A percentile compares a stretch with the other conserved stretches of the same genome.
Conservation (phyloP, 345 rosid species). For the Bruguiera gymnorhiza region DNA sequence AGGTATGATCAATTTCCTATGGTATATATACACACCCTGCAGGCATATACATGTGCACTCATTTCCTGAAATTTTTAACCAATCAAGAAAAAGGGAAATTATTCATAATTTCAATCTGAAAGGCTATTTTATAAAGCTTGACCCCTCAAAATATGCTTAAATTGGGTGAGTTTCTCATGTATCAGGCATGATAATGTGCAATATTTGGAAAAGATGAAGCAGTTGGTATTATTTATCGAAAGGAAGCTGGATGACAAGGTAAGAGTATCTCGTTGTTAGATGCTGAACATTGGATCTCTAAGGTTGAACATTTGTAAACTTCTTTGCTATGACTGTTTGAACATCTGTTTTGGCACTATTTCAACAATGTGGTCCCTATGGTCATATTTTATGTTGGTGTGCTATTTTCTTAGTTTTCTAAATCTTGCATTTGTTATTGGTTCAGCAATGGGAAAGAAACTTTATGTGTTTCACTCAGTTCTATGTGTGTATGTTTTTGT, state of each 20-base stretch:
- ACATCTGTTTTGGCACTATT: background rate
- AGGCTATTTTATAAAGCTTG: background rate
- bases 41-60: background rate
- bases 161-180: conserved; percentile 27
- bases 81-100: no score
- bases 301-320: background rate
- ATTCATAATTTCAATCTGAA: no score
- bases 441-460: no score
- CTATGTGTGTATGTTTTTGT: background rate
- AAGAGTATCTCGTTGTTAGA: conserved; percentile 16
- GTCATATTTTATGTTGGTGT: no score
- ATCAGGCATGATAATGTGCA: conserved; percentile 93
- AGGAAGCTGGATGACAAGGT: conserved; percentile 85
- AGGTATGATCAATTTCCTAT: conserved; percentile 44
- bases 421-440: no score
- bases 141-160: conserved; percentile 11
- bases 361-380: no score
- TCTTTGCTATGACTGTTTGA: conserved; percentile 1
- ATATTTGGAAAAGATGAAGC: conserved; percentile 84
- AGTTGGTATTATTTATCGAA: conserved; percentile 74
- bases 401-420: no score
- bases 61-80: background rate
- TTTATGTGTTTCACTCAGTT: background rate
- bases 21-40: background rate
- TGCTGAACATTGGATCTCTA: background rate